Conservation (phyloP, 495 filamentous ascomycete genomes). For the Daldinia concentrica region DNA sequence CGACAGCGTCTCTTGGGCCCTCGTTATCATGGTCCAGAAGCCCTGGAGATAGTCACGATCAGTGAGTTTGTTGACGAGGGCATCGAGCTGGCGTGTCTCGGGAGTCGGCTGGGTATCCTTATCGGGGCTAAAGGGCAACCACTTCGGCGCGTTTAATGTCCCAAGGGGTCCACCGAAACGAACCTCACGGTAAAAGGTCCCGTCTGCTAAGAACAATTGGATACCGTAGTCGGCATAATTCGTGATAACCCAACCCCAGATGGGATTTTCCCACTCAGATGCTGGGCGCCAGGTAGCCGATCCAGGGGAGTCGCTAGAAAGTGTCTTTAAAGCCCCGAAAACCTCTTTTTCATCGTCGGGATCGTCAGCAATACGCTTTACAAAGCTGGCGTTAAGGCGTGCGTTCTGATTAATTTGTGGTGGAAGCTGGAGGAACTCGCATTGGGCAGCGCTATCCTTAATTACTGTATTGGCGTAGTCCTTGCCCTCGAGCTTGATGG, state of each 20-base stretch:
- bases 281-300: not conserved
- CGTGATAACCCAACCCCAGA: conserved; percentile 65
- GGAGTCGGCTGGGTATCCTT: conserved; percentile 1
- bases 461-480: not conserved
- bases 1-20: conserved; percentile 27
- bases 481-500: not conserved
- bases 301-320: not conserved
- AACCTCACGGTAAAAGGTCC: conserved; percentile 62
- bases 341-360: not conserved
- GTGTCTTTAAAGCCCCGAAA: not conserved
- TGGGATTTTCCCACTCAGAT: conserved; percentile 59
- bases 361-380: not conserved
- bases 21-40: conserved; percentile 53
- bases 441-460: not conserved
- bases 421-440: not conserved
- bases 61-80: conserved; percentile 44
- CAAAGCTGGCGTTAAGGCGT: not conserved
- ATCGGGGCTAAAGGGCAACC: conserved; percentile 48
- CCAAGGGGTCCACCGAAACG: conserved; percentile 47
- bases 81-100: conserved; percentile 47
- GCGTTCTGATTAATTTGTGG: not conserved
- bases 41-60: conserved; percentile 48
- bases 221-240: conserved; percentile 61
- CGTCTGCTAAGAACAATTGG: conserved; percentile 60
- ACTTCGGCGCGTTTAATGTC: conserved; percentile 34